Base-by-base conservation (phyloP, 768 basidiomycete genomes). In the Auricularia sp. region DNA sequence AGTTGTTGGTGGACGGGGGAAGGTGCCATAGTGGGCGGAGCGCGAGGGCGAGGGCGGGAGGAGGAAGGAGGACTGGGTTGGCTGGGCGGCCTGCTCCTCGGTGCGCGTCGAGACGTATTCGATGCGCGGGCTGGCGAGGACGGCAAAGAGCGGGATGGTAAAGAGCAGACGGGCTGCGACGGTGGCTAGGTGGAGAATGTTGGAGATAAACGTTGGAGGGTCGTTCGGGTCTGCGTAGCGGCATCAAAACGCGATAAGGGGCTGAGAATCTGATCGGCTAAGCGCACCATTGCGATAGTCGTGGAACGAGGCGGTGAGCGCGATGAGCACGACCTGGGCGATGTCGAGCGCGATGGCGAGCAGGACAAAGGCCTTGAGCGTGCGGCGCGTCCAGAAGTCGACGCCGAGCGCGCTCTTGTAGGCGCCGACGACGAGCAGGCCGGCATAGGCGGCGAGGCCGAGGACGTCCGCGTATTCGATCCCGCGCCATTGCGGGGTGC, bases 391-490 rank as follows among this genome's bases (percentile, higher is more conserved):
- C 89, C 88, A 91, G 18, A 90, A 83, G 44, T 84, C 78, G 42
- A 86, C 80, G 42, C 87, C 87, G 36, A 83, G 81, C 63, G 88
- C 77, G 67, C 90, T 90, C 74, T 92, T 91, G 84, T 85, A 91
- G 12, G 88, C 81, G 8, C 91, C 91, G 54, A 91, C 76, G 10
- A 85, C 84, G 14, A 90, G 87, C 61, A 93, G 77, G 43, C 87
- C 87, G 42, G 84, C 77, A 68, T 89, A 90, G 3, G 86, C 87
- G 51, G 84, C 70, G 36, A 91, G 79, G 63, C 89, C 91, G 54
- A 87, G 72, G 53, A 91, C 70, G 51, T 90, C 68, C 1, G 67
- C 64, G 10, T 70, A 56, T 34, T 66, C 66, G 42, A 68, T 58
- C 54, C 64, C 65, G 36, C 65, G 62, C 70, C 70, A 68, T 83